phyloP scores from a whole-genome alignment of 2,329 filamentous ascomycete species.

The Zymoseptoria pseudotritici region DNA sequence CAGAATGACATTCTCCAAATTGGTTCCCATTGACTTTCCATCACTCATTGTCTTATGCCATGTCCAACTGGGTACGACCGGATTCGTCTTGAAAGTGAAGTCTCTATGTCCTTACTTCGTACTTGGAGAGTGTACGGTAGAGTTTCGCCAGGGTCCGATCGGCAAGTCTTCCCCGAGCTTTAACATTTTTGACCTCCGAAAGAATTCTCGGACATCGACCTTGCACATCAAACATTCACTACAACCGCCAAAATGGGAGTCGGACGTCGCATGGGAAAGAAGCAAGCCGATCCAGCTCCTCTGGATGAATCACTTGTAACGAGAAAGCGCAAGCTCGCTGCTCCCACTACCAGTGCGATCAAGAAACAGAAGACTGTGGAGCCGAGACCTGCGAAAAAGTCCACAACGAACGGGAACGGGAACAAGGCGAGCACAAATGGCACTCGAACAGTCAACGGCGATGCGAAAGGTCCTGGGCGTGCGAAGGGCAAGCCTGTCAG shows the following conservation, averaged over 20 bases:
- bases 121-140: background rate
- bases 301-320: constrained; percentile 69
- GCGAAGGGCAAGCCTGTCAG: constrained; percentile 24
- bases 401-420: constrained; percentile 30
- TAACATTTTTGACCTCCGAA: background rate
- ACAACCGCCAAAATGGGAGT: constrained; percentile 13
- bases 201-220: background rate
- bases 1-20: too few relatives aligned
- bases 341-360: constrained; percentile 45
- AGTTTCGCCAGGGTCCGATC: background rate
- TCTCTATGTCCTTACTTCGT: background rate
- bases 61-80: too few relatives aligned
- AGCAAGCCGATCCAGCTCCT: constrained; percentile 79
- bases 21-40: too few relatives aligned
- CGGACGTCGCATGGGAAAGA: constrained; percentile 42
- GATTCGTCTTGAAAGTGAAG: background rate
- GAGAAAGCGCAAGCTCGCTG: constrained; percentile 78
- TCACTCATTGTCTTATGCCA: background rate
- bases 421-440: constrained; percentile 6
- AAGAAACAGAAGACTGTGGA: constrained; percentile 60
- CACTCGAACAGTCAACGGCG: constrained; percentile 25
- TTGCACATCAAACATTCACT: background rate
- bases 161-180: background rate
- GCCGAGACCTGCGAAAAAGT: constrained; percentile 35
- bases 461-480: constrained; percentile 18